These are phyloP conservation scores for Colletotrichum gloeosporioides DNA, from an alignment of 2,329 filamentous ascomycete genomes.

Conservation along the genomic window DNA sequence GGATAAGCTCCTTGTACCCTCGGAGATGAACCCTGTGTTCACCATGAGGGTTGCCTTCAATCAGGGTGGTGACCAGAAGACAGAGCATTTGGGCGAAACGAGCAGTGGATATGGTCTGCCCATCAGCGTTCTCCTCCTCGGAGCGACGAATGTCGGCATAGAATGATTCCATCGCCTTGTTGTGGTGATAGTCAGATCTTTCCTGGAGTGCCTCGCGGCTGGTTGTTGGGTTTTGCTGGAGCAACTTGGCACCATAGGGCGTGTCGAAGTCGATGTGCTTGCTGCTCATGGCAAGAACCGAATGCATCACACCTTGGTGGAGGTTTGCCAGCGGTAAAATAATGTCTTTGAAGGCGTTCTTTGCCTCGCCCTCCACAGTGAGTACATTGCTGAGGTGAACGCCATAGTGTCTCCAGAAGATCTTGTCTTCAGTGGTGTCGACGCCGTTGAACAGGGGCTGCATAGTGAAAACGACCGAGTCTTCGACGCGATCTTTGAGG, in stretches of 20 bases:
- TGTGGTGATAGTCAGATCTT: constrained; percentile 61
- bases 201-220: constrained; percentile 50
- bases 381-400: constrained; percentile 80
- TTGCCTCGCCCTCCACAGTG: constrained; percentile 80
- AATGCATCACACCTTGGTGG: constrained; percentile 88
- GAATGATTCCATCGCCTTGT: constrained; percentile 58
- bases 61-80: constrained; percentile 61
- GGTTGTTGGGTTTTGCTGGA: constrained; percentile 54
- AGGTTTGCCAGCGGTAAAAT: constrained; percentile 81
- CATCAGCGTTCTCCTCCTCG: constrained; percentile 46
- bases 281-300: constrained; percentile 81
- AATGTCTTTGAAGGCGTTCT: constrained; percentile 86
- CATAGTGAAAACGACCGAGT: constrained; percentile 52
- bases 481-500: constrained; percentile 1
- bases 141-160: constrained; percentile 50
- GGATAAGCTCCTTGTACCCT: constrained; percentile 76
- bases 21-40: constrained; percentile 82
- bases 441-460: constrained; percentile 79
- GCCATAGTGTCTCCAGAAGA: constrained; percentile 85
- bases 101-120: constrained; percentile 55
- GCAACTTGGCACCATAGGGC: constrained; percentile 58
- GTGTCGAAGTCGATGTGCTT: constrained; percentile 72
- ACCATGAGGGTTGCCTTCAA: constrained; percentile 62
- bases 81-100: constrained; percentile 70
- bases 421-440: constrained; percentile 78